Evolutionary conservation across 768 basidiomycete genomes (phyloP).

Genomic region (Agrocybe praecox): DNA sequence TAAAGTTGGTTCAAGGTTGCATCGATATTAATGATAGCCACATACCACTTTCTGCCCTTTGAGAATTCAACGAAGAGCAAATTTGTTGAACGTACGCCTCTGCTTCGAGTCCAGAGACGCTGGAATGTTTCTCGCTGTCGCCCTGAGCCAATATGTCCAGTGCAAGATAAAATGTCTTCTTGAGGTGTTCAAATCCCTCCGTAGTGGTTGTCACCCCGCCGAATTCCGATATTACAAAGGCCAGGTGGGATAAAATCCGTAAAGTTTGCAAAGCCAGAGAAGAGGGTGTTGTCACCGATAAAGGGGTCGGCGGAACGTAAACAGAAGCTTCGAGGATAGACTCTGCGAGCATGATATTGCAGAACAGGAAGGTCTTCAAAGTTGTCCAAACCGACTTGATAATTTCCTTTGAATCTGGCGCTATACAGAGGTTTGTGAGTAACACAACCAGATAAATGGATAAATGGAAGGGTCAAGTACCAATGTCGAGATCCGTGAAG

Average conservation of each 20-base stretch:
- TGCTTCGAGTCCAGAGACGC: slow-evolving; percentile 20
- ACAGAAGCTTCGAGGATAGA: slow-evolving; percentile 56
- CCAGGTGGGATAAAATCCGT: slow-evolving; percentile 62
- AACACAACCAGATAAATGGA: slow-evolving; percentile 1
- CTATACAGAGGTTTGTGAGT: slow-evolving; percentile 25
- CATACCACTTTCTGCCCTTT: slow-evolving; percentile 26
- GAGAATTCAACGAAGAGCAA: slow-evolving; percentile 25
- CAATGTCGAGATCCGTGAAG: slow-evolving; percentile 32
- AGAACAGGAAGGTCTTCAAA: slow-evolving; percentile 79
- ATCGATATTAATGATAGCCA: not conserved
- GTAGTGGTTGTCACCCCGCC: slow-evolving; percentile 66
- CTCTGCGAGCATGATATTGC: slow-evolving; percentile 69
- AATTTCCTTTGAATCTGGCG: slow-evolving; percentile 44
- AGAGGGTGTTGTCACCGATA: slow-evolving; percentile 37
- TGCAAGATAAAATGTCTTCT: slow-evolving; percentile 74
- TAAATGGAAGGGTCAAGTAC: slow-evolving; percentile 18
- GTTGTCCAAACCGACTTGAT: slow-evolving; percentile 61
- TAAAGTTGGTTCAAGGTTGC: slow-evolving; percentile 5
- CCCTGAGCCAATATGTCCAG: slow-evolving; percentile 66
- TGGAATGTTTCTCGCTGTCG: slow-evolving; percentile 23
- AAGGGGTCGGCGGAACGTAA: slow-evolving; percentile 45
- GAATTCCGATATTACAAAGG: slow-evolving; percentile 80
- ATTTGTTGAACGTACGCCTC: slow-evolving; percentile 30
- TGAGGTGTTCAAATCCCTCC: slow-evolving; percentile 70
- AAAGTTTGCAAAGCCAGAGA: slow-evolving; percentile 57